Conservation (phyloP, 1,139 yeast genomes). For the Trichomonascaceae sp. region DNA sequence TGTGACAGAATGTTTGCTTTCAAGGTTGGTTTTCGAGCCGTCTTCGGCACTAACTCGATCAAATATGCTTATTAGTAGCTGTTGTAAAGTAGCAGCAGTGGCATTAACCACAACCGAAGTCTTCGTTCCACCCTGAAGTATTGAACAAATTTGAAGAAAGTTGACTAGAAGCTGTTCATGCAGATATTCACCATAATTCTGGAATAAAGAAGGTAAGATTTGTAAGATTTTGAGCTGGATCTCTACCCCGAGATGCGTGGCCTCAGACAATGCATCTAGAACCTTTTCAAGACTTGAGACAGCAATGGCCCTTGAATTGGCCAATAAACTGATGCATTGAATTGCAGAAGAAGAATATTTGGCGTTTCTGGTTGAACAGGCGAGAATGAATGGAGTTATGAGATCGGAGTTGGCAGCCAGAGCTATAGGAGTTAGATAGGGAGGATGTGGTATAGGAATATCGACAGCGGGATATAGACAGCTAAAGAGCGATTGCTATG, state of each 20-base stretch:
- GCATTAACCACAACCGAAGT: slow-evolving; percentile 80
- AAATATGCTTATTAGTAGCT: slow-evolving; percentile 66
- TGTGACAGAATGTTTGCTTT: slow-evolving; percentile 32
- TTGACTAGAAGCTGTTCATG: slow-evolving; percentile 53
- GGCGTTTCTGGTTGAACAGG: slow-evolving; percentile 69
- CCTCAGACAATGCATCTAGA: slow-evolving; percentile 62
- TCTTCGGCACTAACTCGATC: slow-evolving; percentile 52
- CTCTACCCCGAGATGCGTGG: slow-evolving; percentile 71
- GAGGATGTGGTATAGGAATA: no score
- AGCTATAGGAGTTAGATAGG: not conserved
- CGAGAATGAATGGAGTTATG: slow-evolving; percentile 61
- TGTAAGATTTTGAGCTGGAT: slow-evolving; percentile 86
- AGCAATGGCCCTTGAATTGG: slow-evolving; percentile 48
- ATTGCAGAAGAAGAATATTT: slow-evolving; percentile 68
- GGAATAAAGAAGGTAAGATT: slow-evolving; percentile 68
- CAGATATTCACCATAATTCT: slow-evolving; percentile 51
- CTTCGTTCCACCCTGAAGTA: slow-evolving; percentile 62
- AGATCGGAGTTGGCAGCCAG: slow-evolving; percentile 34
- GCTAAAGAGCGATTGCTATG: not conserved
- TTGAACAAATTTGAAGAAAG: slow-evolving; percentile 63
- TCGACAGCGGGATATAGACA: not conserved
- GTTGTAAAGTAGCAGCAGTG: slow-evolving; percentile 89
- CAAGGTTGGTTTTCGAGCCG: slow-evolving; percentile 19
- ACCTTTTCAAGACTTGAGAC: slow-evolving; percentile 47
- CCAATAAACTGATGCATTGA: slow-evolving; percentile 59